phyloP scores from a whole-genome alignment of 2,329 filamentous ascomycete species.

The Cladophialophora exuberans region DNA sequence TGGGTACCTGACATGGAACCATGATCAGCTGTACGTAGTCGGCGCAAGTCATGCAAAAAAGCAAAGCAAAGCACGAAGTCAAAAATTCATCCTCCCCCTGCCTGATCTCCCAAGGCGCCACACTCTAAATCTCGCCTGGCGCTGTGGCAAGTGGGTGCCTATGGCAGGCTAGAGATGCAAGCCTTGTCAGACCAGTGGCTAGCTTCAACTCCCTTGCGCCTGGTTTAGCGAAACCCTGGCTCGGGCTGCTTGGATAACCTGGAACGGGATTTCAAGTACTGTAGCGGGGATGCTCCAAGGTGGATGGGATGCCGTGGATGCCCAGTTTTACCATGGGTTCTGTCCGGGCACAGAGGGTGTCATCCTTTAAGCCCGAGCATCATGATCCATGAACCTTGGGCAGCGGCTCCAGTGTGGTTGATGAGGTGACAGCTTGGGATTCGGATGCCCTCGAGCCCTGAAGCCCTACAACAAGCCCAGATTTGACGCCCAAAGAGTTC shows the following conservation, averaged over 20 bases:
- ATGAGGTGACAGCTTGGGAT: slow-evolving; percentile 16
- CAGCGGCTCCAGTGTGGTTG: slow-evolving; percentile 7
- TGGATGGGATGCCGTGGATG: too few relatives aligned
- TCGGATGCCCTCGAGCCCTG: neutral
- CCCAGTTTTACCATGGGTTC: too few relatives aligned
- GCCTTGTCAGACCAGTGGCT: slow-evolving; percentile 30
- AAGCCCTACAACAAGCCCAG: neutral
- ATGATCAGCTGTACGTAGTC: slow-evolving; percentile 9
- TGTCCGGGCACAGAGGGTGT: slow-evolving; percentile 10
- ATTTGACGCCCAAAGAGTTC: slow-evolving; percentile 15
- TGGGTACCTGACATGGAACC: neutral
- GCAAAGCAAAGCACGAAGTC: slow-evolving; percentile 3
- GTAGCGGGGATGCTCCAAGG: slow-evolving; percentile 12
- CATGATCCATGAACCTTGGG: slow-evolving; percentile 27
- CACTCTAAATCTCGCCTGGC: slow-evolving; percentile 33
- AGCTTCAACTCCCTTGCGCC: slow-evolving; percentile 18
- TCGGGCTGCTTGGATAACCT: neutral
- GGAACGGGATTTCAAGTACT: slow-evolving; percentile 12
- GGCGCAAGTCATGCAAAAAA: too few relatives aligned
- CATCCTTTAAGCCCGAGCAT: too few relatives aligned
- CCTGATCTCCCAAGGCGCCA: slow-evolving; percentile 23
- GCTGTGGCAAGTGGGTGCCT: slow-evolving; percentile 25
- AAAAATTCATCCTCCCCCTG: slow-evolving; percentile 9
- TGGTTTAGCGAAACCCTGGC: slow-evolving; percentile 18
- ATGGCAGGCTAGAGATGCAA: slow-evolving; percentile 21